Percentiles rank a stretch among this genome's conserved stretches.
phyloP scores from a whole-genome alignment of 169 alveolate species.

The Eimeria acervulina region DNA sequence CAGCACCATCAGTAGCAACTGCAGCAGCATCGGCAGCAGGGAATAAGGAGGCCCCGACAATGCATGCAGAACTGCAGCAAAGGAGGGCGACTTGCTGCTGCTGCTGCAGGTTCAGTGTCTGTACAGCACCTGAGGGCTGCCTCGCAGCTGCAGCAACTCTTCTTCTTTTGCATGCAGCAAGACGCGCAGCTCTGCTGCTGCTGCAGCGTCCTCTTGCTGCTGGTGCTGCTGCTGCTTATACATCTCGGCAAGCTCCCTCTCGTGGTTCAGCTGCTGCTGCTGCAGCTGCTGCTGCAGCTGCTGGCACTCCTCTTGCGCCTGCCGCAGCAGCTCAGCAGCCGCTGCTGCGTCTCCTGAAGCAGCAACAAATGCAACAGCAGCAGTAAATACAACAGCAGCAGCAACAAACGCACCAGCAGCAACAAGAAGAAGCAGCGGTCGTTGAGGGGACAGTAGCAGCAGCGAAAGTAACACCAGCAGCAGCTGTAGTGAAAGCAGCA shows the following conservation, averaged over 20 bases:
- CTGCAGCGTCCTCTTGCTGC: neutral
- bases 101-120: neutral
- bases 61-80: neutral
- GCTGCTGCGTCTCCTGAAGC: slow-evolving; percentile 65
- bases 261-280: neutral
- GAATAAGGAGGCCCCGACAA: neutral
- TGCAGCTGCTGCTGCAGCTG: slow-evolving; percentile 64
- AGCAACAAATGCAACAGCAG: slow-evolving; percentile 19
- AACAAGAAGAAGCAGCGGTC: neutral
- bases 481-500: neutral
- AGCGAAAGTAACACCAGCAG: neutral
- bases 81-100: neutral
- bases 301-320: neutral
- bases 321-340: slow-evolving; percentile 46
- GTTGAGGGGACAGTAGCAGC: neutral
- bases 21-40: neutral
- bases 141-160: slow-evolving; percentile 3
- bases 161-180: neutral
- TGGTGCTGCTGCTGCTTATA: slow-evolving; percentile 2
- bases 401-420: slow-evolving; percentile 3
- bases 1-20: neutral
- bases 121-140: neutral
- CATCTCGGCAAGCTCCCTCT: too few species aligned
- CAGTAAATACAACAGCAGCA: slow-evolving; percentile 21
- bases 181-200: slow-evolving; percentile 10